A percentile compares a stretch with the other conserved stretches of the same genome.
These are phyloP conservation scores for Penicillium goetzii DNA, from an alignment of 495 filamentous ascomycete species.

Conservation along the genomic window DNA sequence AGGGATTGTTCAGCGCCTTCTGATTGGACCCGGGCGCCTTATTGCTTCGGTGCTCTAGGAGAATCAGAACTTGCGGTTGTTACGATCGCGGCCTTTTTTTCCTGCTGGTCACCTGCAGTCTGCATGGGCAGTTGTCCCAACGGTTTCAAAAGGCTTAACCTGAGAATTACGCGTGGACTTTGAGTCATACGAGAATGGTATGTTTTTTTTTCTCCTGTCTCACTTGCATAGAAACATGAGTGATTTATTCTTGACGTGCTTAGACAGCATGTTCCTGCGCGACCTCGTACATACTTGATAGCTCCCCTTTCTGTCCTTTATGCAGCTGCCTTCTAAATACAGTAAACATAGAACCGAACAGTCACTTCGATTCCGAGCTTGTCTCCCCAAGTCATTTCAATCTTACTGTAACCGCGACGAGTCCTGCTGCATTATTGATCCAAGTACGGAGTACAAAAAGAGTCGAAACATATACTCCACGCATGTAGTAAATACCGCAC, in stretches of 20 bases:
- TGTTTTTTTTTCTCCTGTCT: background rate
- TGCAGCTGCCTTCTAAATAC: too few species aligned
- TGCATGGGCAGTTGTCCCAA: conserved; percentile 15
- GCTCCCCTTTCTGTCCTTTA: too few species aligned
- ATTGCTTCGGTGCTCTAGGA: background rate
- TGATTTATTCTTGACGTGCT: too few species aligned
- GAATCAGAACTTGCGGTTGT: background rate
- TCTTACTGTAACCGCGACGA: background rate
- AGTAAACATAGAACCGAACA: too few species aligned
- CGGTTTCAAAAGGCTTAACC: conserved; percentile 17
- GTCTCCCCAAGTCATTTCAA: background rate
- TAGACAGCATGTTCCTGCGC: too few species aligned
- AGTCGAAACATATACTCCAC: background rate
- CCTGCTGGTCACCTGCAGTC: background rate
- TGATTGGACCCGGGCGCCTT: conserved; percentile 16
- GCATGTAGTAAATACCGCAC: background rate
- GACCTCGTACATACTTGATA: too few species aligned
- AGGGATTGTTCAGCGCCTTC: conserved; percentile 3
- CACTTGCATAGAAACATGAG: too few species aligned
- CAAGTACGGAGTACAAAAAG: background rate
- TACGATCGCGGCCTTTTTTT: background rate
- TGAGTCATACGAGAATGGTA: conserved; percentile 5
- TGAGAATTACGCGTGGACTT: conserved; percentile 14
- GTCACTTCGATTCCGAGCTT: background rate
- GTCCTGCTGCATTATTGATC: background rate